Percentiles rank a stretch among this genome's conserved stretches.
Conservation (phyloP, 768 basidiomycete species). For the Rhizopogon rudus region DNA sequence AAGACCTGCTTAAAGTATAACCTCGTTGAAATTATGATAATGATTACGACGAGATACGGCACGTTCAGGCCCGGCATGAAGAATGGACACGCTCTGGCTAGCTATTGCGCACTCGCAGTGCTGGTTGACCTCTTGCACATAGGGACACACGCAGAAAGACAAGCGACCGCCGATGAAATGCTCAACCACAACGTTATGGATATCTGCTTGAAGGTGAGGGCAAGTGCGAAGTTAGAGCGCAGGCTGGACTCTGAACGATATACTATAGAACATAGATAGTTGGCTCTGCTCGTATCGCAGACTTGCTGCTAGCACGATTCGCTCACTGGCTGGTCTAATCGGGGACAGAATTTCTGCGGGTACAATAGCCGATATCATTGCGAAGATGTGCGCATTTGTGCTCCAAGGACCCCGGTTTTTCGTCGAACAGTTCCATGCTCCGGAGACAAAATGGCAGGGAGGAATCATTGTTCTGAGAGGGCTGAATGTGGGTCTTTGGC, state of each 20-base stretch:
- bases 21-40: not conserved
- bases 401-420: conserved; percentile 18
- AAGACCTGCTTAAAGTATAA: not conserved
- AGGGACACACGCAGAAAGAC: not conserved
- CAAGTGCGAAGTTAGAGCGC: not conserved
- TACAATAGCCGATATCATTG: conserved; percentile 19
- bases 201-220: conserved; percentile 18
- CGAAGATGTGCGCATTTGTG: conserved; percentile 19
- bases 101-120: conserved; percentile 1
- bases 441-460: conserved; percentile 5
- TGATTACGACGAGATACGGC: not conserved
- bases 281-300: conserved; percentile 18
- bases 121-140: conserved; percentile 1
- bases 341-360: conserved; percentile 12
- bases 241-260: not conserved
- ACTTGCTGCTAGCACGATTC: conserved; percentile 12
- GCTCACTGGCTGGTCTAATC: conserved; percentile 17
- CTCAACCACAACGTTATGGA: conserved; percentile 15
- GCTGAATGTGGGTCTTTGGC: not conserved
- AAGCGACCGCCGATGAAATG: conserved; percentile 10
- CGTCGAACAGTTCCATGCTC: conserved; percentile 14
- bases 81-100: conserved; percentile 10
- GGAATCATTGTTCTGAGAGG: conserved; percentile 5
- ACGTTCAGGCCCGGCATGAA: not conserved
- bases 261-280: conserved; percentile 13